Base-by-base conservation (phyloP, 352 stramenopile genomes). In the Phytophthora gonapodyides region DNA sequence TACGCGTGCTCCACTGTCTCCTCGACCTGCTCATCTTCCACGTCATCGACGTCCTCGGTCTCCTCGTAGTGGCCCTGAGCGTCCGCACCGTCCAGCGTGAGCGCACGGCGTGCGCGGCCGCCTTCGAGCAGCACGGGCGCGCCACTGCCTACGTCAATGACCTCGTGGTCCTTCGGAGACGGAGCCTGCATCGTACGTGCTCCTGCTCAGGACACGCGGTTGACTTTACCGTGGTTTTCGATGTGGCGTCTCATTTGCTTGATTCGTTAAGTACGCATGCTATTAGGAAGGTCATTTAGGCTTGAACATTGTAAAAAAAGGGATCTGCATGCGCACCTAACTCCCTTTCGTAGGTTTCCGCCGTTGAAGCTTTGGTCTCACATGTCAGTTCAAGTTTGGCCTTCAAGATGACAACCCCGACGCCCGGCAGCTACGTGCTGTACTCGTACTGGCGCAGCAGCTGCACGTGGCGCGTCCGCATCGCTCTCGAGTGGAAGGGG, bases 401-500 rank as follows among this genome's bases (percentile, higher is more conserved):
- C 17, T 21, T 31, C 16, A 54, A 16, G 15, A 73, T 73, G 58
- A 21, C 16, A 13, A 62, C 19, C 5, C 45, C 57, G 35, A 45
- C 31, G 38, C 46, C 46, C 13, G 17, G 45, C 7, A 19, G 53
- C 13, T 66, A 55, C 15, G 67, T 75, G 55, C 66, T 98, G 31
- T 97, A 97, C 71, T 87, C 73, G 45, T 97, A 95, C 70, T 96
- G 86, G 84, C 80, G 78, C 52, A 97, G 88, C 31, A 96, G 87
- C 40, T 97, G 83, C 58, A 84, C 88, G 16, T 98, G 89, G 90
- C 80, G 87, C 53, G 89, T 97, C 13, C 80, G 92, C 19, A 96
- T 97, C 37, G 88, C 83, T 9, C 73, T 98, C 31, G 75, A 82
- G 49, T 88, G 85, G 55, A 98, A 98, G 63, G 70, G 73, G 0